phyloP scores from a whole-genome alignment of 495 filamentous ascomycete species.

The Penicillium cinerascens region DNA sequence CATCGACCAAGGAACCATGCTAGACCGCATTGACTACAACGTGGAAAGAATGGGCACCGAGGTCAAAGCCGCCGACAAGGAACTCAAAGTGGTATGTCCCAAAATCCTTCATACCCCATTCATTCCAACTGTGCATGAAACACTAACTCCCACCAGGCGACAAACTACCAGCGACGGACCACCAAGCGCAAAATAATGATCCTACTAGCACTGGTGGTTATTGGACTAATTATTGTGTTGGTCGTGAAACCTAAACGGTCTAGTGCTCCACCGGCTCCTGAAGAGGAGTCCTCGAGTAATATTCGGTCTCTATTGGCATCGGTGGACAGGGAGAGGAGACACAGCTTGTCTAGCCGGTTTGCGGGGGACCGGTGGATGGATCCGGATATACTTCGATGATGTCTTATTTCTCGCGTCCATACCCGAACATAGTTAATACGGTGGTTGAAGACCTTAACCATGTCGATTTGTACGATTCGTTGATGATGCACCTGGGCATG shows the following conservation, averaged over 20 bases:
- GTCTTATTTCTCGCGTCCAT: neutral
- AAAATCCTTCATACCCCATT: neutral
- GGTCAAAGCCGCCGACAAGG: slow-evolving; percentile 88
- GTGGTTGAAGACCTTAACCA: neutral
- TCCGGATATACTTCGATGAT: slow-evolving; percentile 40
- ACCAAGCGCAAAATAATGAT: slow-evolving; percentile 90
- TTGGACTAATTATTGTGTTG: slow-evolving; percentile 82
- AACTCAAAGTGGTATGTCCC: slow-evolving; percentile 70
- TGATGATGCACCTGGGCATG: too few species aligned
- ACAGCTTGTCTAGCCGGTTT: slow-evolving; percentile 20
- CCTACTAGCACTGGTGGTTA: slow-evolving; percentile 75
- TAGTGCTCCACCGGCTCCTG: slow-evolving; percentile 19
- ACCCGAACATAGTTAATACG: slow-evolving; percentile 20
- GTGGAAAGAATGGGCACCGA: slow-evolving; percentile 87
- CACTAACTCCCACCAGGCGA: slow-evolving; percentile 46
- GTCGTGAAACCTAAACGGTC: slow-evolving; percentile 74
- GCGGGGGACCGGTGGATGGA: slow-evolving; percentile 37
- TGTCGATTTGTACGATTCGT: neutral
- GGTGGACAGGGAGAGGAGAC: slow-evolving; percentile 20
- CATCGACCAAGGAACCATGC: slow-evolving; percentile 96
- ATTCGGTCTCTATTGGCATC: slow-evolving; percentile 25
- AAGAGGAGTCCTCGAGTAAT: slow-evolving; percentile 27
- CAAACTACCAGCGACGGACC: slow-evolving; percentile 82
- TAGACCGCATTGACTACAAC: slow-evolving; percentile 98
- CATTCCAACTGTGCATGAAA: neutral